Evolutionary conservation across 1,284 basidiomycete species (phyloP), one percentile per base, ranked within the genome.

Genomic region (Rhodotorula glutinis): DNA sequence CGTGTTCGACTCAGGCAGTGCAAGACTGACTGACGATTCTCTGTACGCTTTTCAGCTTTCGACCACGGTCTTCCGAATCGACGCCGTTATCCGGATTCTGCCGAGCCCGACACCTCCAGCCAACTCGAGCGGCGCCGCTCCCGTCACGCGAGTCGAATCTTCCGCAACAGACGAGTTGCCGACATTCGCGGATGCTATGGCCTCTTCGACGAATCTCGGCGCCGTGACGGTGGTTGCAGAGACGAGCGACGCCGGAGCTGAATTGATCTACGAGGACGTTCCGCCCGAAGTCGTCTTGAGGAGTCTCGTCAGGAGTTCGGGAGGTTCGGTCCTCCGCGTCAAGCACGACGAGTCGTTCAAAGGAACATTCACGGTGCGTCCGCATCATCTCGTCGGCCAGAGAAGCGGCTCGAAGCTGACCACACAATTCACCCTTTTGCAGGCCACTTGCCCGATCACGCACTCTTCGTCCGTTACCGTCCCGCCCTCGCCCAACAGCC

Each of bases 11-110:
- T n/a, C 33, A 38, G 33, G 38, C 5, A 5, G 2, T 27, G 10
- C 9, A 19, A 4, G 21, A 7, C 1, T 17, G 8, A 25, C 10
- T 14, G 30, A 0, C 14, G n/a, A 3, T 1, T 40, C 13, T 8
- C 19, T 27, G 14, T 17, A 3, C 16, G 16, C 1, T 9, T 0
- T 38, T 19, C 23, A 63, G 55, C 55, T 63, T 29, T 19, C 51
- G 21, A 64, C 63, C 14, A 51, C 57, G 40, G 52, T 60, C 38
- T 64, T 64, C 63, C 63, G 57, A 38, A 60, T 64, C 57, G 57
- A 59, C 44, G 63, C 57, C 27, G 23, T 51, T 19, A 53, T 64
- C 27, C 33, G 52, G 3, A 52, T 58, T 27, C 52, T 59, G 38
- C 4, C 54, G 2, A 41, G 56, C 29, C 17, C 60, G 30, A 30